Base-by-base conservation (phyloP, 1,284 basidiomycete species). In the Athelia sp. region DNA sequence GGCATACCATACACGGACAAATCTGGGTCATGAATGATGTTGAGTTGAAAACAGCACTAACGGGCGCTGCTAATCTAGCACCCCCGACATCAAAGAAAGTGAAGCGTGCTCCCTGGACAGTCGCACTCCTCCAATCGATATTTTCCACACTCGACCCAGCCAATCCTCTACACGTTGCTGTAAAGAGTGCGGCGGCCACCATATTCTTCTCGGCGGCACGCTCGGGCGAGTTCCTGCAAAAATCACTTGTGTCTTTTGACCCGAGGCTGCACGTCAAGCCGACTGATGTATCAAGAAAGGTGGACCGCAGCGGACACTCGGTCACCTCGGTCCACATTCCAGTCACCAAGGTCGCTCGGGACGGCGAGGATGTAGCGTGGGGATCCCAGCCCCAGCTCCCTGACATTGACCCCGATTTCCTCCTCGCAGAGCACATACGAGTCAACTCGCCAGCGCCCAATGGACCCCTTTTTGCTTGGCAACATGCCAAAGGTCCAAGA, bases 211-310 rank as follows among this genome's bases (percentile, higher is more conserved):
- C 54, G 0, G 51, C 59, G 0, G 60, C 66, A 0, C 48, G 66
- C 0, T 13, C 66, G 0, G 69, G 69, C 0, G 71, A 75, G 46
- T 62, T 74, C 43, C 69, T 66, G 0, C 58, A 73, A 0, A 57
- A 49, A 0, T 56, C 17, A 1, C 55, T 68, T 0, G 49, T 53
- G 0, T 47, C 38, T 1, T 74, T 71, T 43, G 44, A 66, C 24
- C 56, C 61, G 0, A 11, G 6, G 0, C 11, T 42, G 0, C 65
- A 71, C 42, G 44, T 66, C 47, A 64, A 52, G 13, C 50, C 21
- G 0, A 32, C 50, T 1, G 43, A 61, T 35, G 24, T 69, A 0
- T 42, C 43, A 0, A 11, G 29, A 0, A 51, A 54, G 0, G 15
- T 4, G 1, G 56, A 63, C 31, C 47, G 52, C 0, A 43, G 61